Conservation (phyloP, 2,329 filamentous ascomycete species). For the Diaporthe amygdali region DNA sequence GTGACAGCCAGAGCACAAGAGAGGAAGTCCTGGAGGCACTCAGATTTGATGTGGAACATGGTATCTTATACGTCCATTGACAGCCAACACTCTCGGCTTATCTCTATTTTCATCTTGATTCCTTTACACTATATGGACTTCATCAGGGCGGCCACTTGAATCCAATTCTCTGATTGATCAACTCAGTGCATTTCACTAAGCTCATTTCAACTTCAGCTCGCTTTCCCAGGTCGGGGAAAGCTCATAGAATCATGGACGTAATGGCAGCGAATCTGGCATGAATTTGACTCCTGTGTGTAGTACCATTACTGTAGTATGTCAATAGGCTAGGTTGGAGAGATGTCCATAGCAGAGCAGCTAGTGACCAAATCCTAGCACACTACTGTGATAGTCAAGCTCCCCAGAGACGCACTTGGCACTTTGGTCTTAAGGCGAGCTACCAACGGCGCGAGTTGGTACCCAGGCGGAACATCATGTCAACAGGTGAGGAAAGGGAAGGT, state of each 20-base stretch:
- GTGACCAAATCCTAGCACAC: background rate
- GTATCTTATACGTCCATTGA: background rate
- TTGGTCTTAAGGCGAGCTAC: background rate
- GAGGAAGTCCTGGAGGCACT: background rate
- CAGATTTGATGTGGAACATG: background rate
- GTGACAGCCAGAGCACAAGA: background rate
- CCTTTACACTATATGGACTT: too few species aligned
- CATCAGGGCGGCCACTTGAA: background rate
- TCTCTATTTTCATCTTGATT: background rate
- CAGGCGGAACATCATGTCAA: background rate
- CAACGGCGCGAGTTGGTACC: background rate
- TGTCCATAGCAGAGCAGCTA: background rate
- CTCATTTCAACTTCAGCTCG: background rate
- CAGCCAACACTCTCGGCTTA: background rate
- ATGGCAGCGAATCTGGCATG: background rate
- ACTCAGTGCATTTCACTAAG: background rate
- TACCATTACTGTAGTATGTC: background rate
- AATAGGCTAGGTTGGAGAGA: background rate
- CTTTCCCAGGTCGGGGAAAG: background rate
- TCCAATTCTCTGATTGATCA: background rate
- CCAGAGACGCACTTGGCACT: background rate
- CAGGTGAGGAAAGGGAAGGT: background rate
- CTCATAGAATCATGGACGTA: background rate
- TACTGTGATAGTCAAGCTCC: background rate
- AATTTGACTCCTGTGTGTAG: background rate